A percentile compares a stretch with the other conserved stretches of the same genome.
Conservation (phyloP, 441 rosid genomes). For the Kokia cookei region DNA sequence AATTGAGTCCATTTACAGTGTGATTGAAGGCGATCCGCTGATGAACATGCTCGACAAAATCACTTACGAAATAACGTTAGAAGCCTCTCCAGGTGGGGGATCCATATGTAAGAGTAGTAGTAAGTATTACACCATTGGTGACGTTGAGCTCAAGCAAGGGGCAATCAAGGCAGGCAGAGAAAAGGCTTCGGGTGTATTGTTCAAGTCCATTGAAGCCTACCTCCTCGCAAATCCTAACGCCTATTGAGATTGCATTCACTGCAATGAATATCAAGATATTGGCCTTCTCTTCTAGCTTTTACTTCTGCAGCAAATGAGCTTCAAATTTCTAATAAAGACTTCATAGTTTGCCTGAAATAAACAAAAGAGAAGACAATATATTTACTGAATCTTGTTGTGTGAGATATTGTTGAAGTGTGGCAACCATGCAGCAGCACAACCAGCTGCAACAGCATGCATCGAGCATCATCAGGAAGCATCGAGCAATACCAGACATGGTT, state of each 20-base stretch:
- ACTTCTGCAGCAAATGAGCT: neutral
- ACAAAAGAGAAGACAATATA: neutral
- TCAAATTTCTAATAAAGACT: neutral
- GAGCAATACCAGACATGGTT: too few relatives aligned
- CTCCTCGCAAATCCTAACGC: constrained; percentile 20
- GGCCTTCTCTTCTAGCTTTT: neutral
- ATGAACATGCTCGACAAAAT: neutral
- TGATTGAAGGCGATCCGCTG: constrained; percentile 18
- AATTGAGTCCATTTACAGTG: neutral
- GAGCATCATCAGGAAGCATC: too few relatives aligned
- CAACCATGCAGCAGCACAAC: too few relatives aligned
- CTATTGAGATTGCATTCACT: neutral
- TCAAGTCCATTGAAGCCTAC: constrained; percentile 28
- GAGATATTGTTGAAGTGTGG: too few relatives aligned
- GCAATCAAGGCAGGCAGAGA: constrained; percentile 16
- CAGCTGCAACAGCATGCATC: too few relatives aligned
- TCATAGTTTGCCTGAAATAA: neutral
- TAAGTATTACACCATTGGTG: constrained; percentile 17
- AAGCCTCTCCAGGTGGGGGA: constrained; percentile 21
- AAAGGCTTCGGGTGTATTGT: neutral
- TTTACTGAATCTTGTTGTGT: neutral
- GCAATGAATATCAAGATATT: neutral
- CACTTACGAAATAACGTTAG: constrained; percentile 9
- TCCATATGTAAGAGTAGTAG: neutral
- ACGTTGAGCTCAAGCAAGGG: constrained; percentile 7